Percentiles rank a stretch among this genome's conserved stretches.
Conservation (phyloP, 148 eudicot species). For the Gaultheria prostrata region DNA sequence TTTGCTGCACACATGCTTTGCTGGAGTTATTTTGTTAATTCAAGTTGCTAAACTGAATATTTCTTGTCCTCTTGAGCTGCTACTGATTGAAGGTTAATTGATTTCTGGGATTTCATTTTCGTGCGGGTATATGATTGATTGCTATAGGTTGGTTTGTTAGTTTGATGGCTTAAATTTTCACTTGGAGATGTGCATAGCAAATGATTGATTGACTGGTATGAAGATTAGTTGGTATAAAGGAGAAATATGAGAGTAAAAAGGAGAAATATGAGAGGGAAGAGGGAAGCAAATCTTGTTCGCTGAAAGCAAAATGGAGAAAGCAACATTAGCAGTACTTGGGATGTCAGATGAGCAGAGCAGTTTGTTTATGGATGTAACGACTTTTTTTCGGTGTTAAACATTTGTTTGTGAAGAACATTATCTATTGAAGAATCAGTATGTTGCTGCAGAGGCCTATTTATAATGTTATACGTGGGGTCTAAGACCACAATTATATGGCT, state of each 20-base stretch:
- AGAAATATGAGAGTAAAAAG: neutral
- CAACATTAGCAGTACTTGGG: neutral
- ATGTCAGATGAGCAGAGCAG: neutral
- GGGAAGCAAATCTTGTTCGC: slow-evolving; percentile 1
- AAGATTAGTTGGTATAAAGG: neutral
- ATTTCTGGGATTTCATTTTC: neutral
- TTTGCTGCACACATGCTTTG: neutral
- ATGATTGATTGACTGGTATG: neutral
- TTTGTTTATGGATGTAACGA: neutral
- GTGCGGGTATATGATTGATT: neutral
- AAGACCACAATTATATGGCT: neutral
- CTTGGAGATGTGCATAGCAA: neutral
- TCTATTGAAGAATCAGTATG: neutral
- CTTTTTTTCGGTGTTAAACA: neutral
- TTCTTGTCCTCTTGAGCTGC: neutral
- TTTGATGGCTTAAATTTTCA: neutral
- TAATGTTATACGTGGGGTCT: slow-evolving; percentile 2
- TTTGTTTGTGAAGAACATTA: neutral
- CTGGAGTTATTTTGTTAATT: slow-evolving; percentile 5
- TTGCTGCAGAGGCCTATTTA: neutral
- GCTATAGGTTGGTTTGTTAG: neutral
- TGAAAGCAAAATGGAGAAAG: neutral
- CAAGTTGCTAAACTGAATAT: neutral
- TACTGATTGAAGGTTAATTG: neutral
- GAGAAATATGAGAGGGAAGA: neutral